A percentile compares a stretch with the other conserved stretches of the same genome.
phyloP scores from a whole-genome alignment of 176 grass and related monocot species.

The Triticum dicoccoides region DNA sequence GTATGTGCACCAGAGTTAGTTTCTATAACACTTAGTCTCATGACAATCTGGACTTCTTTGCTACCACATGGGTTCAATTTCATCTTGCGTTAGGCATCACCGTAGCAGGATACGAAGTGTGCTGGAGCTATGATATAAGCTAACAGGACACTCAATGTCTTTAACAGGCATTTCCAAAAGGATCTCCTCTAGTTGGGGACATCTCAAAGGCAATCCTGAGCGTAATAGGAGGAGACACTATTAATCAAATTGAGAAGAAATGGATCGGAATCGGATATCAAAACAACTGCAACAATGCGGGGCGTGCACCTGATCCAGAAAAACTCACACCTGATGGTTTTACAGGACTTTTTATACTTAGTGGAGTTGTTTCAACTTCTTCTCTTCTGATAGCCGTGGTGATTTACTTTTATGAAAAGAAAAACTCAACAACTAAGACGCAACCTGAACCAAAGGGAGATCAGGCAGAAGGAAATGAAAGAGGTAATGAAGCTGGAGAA shows the following conservation, averaged over 20 bases:
- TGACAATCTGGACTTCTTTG: no score
- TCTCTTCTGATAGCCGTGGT: conserved; percentile 34
- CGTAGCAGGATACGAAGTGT: no score
- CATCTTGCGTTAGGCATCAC: no score
- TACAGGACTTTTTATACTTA: conserved; percentile 43
- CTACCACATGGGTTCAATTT: no score
- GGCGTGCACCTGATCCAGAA: background rate
- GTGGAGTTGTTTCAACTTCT: conserved; percentile 30
- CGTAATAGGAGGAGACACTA: conserved; percentile 40
- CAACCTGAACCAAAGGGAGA: background rate
- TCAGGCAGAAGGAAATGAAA: background rate
- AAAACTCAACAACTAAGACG: background rate
- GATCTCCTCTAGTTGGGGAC: conserved; percentile 28
- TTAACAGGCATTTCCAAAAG: conserved; percentile 44
- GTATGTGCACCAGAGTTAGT: no score
- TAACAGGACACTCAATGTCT: background rate
- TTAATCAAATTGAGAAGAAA: conserved; percentile 40
- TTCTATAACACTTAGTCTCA: background rate
- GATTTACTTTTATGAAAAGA: conserved; percentile 31
- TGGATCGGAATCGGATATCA: conserved; percentile 34
- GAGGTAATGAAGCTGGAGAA: background rate
- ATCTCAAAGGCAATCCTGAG: conserved; percentile 55
- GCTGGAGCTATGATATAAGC: background rate
- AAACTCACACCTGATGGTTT: conserved; percentile 41
- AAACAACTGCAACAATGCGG: conserved; percentile 23